A percentile compares a stretch with the other conserved stretches of the same genome.
Conservation (phyloP, 2,329 filamentous ascomycete genomes). For the Coleophoma crateriformis region DNA sequence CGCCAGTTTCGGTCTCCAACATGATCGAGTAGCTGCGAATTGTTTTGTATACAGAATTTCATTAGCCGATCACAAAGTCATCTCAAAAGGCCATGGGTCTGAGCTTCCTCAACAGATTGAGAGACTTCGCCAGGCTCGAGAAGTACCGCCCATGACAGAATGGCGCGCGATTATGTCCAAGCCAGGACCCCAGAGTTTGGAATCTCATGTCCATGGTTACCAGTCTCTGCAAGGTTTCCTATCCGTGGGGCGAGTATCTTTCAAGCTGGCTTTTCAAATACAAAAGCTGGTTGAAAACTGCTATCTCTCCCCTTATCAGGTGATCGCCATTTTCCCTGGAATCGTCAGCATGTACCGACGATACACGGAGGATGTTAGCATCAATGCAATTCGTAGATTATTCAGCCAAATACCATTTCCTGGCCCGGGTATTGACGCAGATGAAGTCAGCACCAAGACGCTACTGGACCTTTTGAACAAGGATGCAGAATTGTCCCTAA, state of each 20-base stretch:
- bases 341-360: slow-evolving; percentile 21
- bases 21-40: not conserved
- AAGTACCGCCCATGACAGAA: slow-evolving; percentile 25
- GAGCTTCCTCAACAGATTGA: slow-evolving; percentile 17
- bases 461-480: slow-evolving; percentile 36
- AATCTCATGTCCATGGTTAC: not conserved
- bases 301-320: slow-evolving; percentile 50
- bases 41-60: slow-evolving; percentile 43
- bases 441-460: slow-evolving; percentile 30
- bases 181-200: not conserved
- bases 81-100: slow-evolving; percentile 10
- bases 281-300: slow-evolving; percentile 59
- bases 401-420: slow-evolving; percentile 48
- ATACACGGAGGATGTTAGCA: slow-evolving; percentile 36
- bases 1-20: not conserved
- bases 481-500: slow-evolving; percentile 32
- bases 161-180: slow-evolving; percentile 8
- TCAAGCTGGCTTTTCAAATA: slow-evolving; percentile 54
- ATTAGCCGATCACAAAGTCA: slow-evolving; percentile 9
- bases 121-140: slow-evolving; percentile 20
- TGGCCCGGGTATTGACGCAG: slow-evolving; percentile 41
- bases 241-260: slow-evolving; percentile 35
- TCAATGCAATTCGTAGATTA: slow-evolving; percentile 47
- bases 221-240: not conserved
- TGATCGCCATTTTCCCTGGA: slow-evolving; percentile 39